Conservation (phyloP, 1,139 yeast genomes). For the Lodderomyces jiufengensis region DNA sequence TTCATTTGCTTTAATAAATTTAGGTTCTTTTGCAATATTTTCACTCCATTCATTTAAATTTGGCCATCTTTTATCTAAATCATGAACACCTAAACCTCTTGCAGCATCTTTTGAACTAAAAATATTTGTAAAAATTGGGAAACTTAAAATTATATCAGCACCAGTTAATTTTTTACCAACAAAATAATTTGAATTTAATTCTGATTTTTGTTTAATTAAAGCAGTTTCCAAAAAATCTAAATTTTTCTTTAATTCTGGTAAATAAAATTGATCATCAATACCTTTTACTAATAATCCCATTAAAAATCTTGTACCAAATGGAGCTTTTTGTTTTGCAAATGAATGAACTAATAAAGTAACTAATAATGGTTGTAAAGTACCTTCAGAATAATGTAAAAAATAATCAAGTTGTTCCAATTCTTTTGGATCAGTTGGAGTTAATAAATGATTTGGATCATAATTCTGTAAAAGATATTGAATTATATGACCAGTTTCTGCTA, state of each 20-base stretch:
- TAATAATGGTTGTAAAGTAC: constrained; percentile 32
- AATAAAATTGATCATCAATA: constrained; percentile 27
- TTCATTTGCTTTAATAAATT: constrained; percentile 20
- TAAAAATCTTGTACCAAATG: constrained; percentile 25
- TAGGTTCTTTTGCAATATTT: constrained; percentile 18
- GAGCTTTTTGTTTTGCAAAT: constrained; percentile 27
- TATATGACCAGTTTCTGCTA: constrained; percentile 42
- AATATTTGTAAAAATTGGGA: constrained; percentile 22
- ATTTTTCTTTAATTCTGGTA: constrained; percentile 22
- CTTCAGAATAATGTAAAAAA: constrained; percentile 40
- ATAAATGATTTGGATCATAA: constrained; percentile 26
- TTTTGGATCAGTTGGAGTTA: constrained; percentile 23
- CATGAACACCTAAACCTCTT: neutral
- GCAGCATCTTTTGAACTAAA: neutral
- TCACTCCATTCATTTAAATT: constrained; percentile 1
- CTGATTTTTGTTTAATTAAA: constrained; percentile 20
- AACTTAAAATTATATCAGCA: constrained; percentile 39
- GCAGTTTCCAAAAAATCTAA: constrained; percentile 30
- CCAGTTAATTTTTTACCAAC: constrained; percentile 37
- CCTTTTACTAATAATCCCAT: constrained; percentile 22
- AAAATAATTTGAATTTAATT: constrained; percentile 25
- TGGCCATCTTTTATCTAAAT: constrained; percentile 2
- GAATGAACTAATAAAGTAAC: constrained; percentile 29
- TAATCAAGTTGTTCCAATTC: constrained; percentile 31
- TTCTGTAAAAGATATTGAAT: constrained; percentile 27